Conservation (phyloP, 139 green algal species). For the Chlamydomonas sp. region DNA sequence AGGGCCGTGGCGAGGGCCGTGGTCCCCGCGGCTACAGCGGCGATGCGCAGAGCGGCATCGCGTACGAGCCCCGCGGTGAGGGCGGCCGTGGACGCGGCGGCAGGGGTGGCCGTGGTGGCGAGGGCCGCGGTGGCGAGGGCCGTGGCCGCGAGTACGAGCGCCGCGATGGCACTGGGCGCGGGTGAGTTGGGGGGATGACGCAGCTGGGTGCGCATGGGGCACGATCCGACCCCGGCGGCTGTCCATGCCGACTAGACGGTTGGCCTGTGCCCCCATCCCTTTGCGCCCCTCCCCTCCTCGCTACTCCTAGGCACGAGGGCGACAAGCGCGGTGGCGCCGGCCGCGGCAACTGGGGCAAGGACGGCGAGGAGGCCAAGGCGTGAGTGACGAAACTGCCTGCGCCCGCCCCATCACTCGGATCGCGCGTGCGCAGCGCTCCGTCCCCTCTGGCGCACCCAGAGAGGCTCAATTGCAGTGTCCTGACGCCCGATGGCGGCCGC, state of each 20-base stretch:
- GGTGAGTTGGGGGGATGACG: conserved; percentile 38
- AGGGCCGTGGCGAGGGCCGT: not conserved
- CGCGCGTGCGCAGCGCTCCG: no score
- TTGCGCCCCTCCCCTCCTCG: not conserved
- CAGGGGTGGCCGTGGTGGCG: conserved; percentile 23
- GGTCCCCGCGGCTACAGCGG: conserved; percentile 2
- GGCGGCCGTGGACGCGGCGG: conserved; percentile 29
- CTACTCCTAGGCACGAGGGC: conserved; percentile 71
- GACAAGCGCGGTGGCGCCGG: conserved; percentile 72
- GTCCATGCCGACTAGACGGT: not conserved
- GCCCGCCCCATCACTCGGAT: not conserved
- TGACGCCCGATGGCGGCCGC: not conserved
- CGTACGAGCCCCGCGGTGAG: conserved; percentile 14
- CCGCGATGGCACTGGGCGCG: conserved; percentile 55
- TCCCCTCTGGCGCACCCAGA: no score
- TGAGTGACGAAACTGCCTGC: conserved; percentile 15
- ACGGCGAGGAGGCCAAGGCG: conserved; percentile 49
- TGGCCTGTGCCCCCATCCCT: not conserved
- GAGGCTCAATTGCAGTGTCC: no score
- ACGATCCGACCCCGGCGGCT: not conserved
- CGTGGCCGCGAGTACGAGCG: not conserved
- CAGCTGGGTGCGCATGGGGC: not conserved
- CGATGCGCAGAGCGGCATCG: conserved; percentile 13
- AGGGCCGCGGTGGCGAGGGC: conserved; percentile 24
- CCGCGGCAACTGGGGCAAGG: conserved; percentile 73